phyloP scores from a whole-genome alignment of 1,139 yeast genomes.

The Tardiomyces depauwii region DNA sequence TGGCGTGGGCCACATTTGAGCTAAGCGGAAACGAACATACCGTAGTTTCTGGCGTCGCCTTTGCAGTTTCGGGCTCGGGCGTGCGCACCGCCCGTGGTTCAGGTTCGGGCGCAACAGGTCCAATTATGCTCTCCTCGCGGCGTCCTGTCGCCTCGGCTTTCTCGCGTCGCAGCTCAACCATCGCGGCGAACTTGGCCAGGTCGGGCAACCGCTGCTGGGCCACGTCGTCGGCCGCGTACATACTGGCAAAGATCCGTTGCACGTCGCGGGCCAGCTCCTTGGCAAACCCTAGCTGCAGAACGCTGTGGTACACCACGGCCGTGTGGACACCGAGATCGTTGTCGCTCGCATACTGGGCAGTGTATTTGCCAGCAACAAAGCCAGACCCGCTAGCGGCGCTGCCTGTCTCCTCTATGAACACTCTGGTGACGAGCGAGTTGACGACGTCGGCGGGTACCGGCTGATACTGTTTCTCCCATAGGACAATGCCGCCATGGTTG shows the following conservation, averaged over 20 bases:
- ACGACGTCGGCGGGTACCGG: constrained; percentile 34
- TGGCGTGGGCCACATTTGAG: too few relatives aligned
- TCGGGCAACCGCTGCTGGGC: constrained; percentile 12
- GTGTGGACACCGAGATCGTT: constrained; percentile 26
- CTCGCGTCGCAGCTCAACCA: constrained; percentile 23
- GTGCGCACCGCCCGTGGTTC: constrained; percentile 1
- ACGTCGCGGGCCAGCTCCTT: constrained; percentile 17
- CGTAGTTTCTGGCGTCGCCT: constrained; percentile 3
- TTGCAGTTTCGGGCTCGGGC: constrained; percentile 5
- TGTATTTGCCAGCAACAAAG: constrained; percentile 23
- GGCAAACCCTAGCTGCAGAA: constrained; percentile 23
- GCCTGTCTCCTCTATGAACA: constrained; percentile 30
- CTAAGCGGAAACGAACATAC: too few relatives aligned
- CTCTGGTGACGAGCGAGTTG: constrained; percentile 39
- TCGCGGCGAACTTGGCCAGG: constrained; percentile 20
- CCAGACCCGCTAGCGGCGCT: constrained; percentile 6
- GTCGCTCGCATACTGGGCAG: constrained; percentile 26
- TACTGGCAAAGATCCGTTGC: constrained; percentile 23
- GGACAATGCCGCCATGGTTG: constrained; percentile 46
- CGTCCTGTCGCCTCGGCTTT: constrained; percentile 13
- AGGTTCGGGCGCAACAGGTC: neutral
- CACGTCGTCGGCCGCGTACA: constrained; percentile 10
- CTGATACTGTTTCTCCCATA: constrained; percentile 38
- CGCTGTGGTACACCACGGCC: constrained; percentile 26
- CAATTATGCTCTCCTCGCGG: constrained; percentile 1